These are phyloP conservation scores for Saccharomycopsis amapae DNA, from an alignment of 805 yeast species.

Conservation along the genomic window DNA sequence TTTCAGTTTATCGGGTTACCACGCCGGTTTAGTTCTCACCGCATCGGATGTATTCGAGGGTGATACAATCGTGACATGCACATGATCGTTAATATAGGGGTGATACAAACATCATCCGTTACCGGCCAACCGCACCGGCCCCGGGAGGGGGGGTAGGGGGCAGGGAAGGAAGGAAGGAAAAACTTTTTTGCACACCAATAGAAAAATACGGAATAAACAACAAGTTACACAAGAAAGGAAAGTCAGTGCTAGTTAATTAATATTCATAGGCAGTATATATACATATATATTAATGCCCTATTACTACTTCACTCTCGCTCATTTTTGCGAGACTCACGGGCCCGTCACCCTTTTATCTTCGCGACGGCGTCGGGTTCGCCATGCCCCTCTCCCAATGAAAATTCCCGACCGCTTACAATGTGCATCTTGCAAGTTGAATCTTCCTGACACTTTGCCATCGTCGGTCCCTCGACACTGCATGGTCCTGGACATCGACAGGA, in stretches of 20 bases:
- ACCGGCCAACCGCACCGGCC: no score
- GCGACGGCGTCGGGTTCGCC: conserved; percentile 1
- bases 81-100: no score
- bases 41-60: no score
- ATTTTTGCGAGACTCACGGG: conserved; percentile 21
- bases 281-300: conserved; percentile 9
- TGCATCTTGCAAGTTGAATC: conserved; percentile 11
- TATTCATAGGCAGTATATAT: background rate
- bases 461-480: background rate
- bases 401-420: background rate
- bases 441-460: conserved; percentile 6
- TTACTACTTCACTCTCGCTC: conserved; percentile 19
- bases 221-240: background rate
- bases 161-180: no score
- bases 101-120: no score
- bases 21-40: no score
- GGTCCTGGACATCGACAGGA: background rate
- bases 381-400: background rate
- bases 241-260: background rate
- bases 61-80: no score
- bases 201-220: no score
- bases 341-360: conserved; percentile 18
- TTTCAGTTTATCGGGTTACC: no score
- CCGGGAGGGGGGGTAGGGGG: no score
- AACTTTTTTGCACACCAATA: no score